Percentiles rank a stretch among this genome's conserved stretches.
Conservation (phyloP, 2,329 filamentous ascomycete genomes). For the Apiospora malaysiana region DNA sequence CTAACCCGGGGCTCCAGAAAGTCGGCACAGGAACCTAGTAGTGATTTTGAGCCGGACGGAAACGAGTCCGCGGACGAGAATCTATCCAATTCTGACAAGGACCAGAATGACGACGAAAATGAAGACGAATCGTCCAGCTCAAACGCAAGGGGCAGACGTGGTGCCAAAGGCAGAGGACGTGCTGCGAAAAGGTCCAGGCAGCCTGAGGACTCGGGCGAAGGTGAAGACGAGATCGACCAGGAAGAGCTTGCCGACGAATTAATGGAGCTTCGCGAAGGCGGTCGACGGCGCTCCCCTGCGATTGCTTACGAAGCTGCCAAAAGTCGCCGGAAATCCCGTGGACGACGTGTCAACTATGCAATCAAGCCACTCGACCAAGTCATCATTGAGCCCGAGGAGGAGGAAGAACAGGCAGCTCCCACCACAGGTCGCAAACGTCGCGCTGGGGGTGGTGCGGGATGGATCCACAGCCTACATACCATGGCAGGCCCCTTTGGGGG, state of each 20-base stretch:
- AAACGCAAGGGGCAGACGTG: conserved; percentile 54
- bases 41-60: conserved; percentile 63
- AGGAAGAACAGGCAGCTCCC: conserved; percentile 70
- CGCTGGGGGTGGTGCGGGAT: conserved; percentile 64
- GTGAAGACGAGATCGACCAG: conserved; percentile 62
- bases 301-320: conserved; percentile 64
- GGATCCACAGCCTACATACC: conserved; percentile 85
- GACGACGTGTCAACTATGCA: conserved; percentile 82
- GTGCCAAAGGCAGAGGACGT: conserved; percentile 44
- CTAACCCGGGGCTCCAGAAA: conserved; percentile 56
- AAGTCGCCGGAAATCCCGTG: conserved; percentile 52
- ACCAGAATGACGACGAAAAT: conserved; percentile 45
- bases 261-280: conserved; percentile 62
- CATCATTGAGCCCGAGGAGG: conserved; percentile 57
- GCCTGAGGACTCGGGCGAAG: conserved; percentile 57
- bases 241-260: conserved; percentile 72
- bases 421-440: conserved; percentile 71
- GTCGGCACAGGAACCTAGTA: conserved; percentile 59
- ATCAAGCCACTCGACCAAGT: conserved; percentile 78
- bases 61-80: conserved; percentile 60
- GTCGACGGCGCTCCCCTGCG: conserved; percentile 58
- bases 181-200: conserved; percentile 55
- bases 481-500: conserved; percentile 94
- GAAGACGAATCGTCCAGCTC: conserved; percentile 56
- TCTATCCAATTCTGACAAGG: conserved; percentile 24